Conservation (phyloP, 208 protist species). For the Acanthamoeba triangularis region DNA sequence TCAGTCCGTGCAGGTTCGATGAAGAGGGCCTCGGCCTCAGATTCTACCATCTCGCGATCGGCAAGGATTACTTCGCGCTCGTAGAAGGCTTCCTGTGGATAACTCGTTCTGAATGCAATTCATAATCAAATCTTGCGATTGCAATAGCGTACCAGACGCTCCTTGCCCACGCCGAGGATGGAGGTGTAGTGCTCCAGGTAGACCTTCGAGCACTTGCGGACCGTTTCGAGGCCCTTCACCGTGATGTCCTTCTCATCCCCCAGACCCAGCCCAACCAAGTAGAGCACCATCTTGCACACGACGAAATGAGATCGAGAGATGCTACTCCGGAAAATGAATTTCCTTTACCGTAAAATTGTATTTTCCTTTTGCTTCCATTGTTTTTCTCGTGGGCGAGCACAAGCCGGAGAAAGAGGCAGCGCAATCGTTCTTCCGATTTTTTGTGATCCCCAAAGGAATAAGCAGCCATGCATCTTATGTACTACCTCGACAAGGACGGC, state of each 20-base stretch:
- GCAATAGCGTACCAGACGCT: constrained; percentile 78
- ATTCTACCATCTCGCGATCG: constrained; percentile 98
- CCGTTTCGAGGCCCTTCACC: constrained; percentile 96
- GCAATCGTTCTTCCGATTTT: neutral
- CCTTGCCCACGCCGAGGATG: constrained; percentile 96
- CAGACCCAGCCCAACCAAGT: constrained; percentile 98
- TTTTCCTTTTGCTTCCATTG: neutral
- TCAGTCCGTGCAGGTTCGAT: constrained; percentile 91
- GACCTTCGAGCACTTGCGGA: constrained; percentile 95
- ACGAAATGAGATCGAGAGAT: neutral
- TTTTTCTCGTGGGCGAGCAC: neutral
- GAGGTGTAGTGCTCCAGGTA: constrained; percentile 99
- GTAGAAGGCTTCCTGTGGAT: constrained; percentile 93
- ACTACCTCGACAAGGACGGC: constrained; percentile 89
- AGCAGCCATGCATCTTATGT: constrained; percentile 92
- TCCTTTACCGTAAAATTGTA: neutral
- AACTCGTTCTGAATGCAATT: neutral
- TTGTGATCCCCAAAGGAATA: neutral
- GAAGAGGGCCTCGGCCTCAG: constrained; percentile 94
- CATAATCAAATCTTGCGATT: constrained; percentile 15
- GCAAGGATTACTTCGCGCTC: constrained; percentile 95
- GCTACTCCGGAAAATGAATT: neutral
- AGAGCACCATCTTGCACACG: constrained; percentile 89
- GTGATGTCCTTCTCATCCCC: constrained; percentile 99
- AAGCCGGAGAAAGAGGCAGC: neutral